phyloP scores from a whole-genome alignment of 225 moss, liverwort and hornwort species.

The Pleurozium schreberi region DNA sequence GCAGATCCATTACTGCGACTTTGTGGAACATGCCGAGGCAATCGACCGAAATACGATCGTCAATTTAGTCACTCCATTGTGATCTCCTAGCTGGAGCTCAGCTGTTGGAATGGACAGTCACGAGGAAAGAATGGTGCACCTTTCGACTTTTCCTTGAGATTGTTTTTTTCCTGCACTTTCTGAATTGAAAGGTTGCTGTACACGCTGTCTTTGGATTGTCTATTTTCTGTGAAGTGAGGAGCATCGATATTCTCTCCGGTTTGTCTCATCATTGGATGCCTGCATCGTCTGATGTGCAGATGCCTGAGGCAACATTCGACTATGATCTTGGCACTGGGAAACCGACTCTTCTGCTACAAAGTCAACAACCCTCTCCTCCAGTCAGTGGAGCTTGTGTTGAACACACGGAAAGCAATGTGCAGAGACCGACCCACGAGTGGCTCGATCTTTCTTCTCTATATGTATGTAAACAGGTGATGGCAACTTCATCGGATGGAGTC shows the following conservation, averaged over 20 bases:
- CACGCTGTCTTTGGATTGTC: not conserved
- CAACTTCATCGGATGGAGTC: constrained; percentile 43
- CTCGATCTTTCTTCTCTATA: constrained; percentile 55
- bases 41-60: not conserved
- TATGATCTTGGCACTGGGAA: constrained; percentile 53
- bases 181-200: not conserved
- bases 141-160: not conserved
- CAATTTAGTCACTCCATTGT: not conserved
- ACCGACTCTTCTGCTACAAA: constrained; percentile 62
- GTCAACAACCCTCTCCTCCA: constrained; percentile 14
- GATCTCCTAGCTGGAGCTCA: not conserved
- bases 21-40: not conserved
- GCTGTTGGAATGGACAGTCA: not conserved
- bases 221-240: not conserved
- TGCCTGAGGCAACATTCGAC: constrained; percentile 72
- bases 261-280: not conserved
- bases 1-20: not conserved
- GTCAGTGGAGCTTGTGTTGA: not conserved
- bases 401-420: not conserved
- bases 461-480: constrained; percentile 53
- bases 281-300: constrained; percentile 21
- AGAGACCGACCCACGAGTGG: not conserved
- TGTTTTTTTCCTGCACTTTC: not conserved
- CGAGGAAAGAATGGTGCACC: not conserved
- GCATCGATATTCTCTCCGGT: not conserved